A percentile compares a stretch with the other conserved stretches of the same genome.
Conservation (phyloP, 2,329 filamentous ascomycete species). For the Penicillium italicum region DNA sequence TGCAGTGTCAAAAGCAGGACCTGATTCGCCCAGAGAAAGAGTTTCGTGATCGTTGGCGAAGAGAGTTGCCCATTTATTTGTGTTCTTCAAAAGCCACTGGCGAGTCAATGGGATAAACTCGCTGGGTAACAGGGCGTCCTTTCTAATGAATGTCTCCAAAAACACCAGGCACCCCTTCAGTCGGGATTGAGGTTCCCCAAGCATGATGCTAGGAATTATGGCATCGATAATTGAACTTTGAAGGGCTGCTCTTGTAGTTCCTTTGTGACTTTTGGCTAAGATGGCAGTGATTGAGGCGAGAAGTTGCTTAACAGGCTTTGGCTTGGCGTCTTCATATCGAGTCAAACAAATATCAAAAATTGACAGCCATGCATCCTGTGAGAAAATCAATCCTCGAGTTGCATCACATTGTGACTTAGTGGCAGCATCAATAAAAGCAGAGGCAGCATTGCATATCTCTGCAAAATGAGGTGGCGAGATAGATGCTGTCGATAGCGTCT, state of each 20-base stretch:
- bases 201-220: conserved; percentile 36
- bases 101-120: conserved; percentile 31
- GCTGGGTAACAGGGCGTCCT: conserved; percentile 32
- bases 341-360: conserved; percentile 41
- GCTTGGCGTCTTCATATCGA: conserved; percentile 42
- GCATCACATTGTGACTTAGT: conserved; percentile 28
- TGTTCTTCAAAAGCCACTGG: conserved; percentile 34
- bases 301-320: conserved; percentile 46
- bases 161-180: conserved; percentile 38
- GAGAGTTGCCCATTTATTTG: conserved; percentile 31
- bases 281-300: conserved; percentile 40
- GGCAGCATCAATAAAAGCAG: conserved; percentile 43
- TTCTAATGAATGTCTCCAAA: conserved; percentile 39
- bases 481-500: conserved; percentile 40
- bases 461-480: conserved; percentile 41
- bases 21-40: conserved; percentile 25
- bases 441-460: conserved; percentile 44
- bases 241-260: conserved; percentile 20
- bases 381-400: conserved; percentile 35
- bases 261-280: conserved; percentile 28
- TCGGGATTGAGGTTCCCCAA: conserved; percentile 39
- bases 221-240: conserved; percentile 24
- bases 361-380: conserved; percentile 37
- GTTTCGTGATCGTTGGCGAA: conserved; percentile 34
- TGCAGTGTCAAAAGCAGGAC: conserved; percentile 12